Evolutionary conservation across 495 filamentous ascomycete species (phyloP), one percentile per base, ranked within the genome.

Genomic region (Bryoglossum gracile): DNA sequence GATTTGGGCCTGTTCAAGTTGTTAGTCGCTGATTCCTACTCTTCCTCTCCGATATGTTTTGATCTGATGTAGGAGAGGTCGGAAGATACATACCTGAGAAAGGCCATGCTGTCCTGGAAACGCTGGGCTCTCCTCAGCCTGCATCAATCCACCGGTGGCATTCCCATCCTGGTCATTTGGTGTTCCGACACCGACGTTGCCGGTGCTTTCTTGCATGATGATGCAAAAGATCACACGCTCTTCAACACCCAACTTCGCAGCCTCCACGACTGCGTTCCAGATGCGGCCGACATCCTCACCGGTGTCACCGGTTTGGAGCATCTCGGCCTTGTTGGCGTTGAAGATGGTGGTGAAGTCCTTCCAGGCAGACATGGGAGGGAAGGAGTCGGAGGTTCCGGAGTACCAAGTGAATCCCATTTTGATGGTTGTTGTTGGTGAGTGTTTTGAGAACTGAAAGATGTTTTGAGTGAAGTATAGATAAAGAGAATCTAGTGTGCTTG

Each of bases 151-250:
- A 38, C 59, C 63, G 25, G 66, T 67, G 6, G 9, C 8, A 48
- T 61, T 47, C n/a, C 60, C 60, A 47, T 67, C 65, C 22, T 11
- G 19, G 14, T 43, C 40, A 23, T 25, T 25, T 13, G 40, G 19
- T n/a, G 40, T 43, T 21, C 16, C n/a, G n/a, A 68, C 64, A 19
- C 65, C 63, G 23, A 70, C 68, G 51, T 68, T 54, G 37, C 68
- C 68, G 42, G 56, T 62, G 52, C 51, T 60, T 53, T 70, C 68
- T 43, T 71, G 66, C 63, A 71, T 68, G 57, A 71, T 71, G 58
- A 68, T 68, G 49, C 49, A 57, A 50, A 69, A 58, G 54, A 69
- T 69, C 56, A 71, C 63, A 33, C 68, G 66, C 60, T 65, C 64
- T n/a, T 71, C 66, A 19, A 71, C 66, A 24, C 64, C 62, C 47